phyloP scores from a whole-genome alignment of 1,284 basidiomycete genomes.

The Melampsora americana region DNA sequence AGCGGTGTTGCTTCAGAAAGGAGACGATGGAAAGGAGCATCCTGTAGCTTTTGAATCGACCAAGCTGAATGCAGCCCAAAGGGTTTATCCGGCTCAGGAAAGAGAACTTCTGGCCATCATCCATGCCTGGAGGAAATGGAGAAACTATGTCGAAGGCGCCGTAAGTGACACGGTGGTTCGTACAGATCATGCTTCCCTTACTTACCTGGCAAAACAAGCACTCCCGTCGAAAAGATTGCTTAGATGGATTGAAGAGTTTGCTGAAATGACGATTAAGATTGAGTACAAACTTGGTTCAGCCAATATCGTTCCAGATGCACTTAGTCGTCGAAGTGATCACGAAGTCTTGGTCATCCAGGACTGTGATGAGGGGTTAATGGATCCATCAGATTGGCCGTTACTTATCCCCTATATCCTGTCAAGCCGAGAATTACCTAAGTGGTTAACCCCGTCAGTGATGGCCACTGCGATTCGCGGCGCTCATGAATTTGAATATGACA shows the following conservation, averaged over 20 bases:
- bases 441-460: neutral
- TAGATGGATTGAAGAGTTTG: neutral
- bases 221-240: neutral
- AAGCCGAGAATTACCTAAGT: neutral
- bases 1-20: neutral
- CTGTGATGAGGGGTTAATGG: neutral
- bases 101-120: conserved; percentile 42
- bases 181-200: conserved; percentile 4
- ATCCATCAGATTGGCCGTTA: conserved; percentile 11
- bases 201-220: neutral
- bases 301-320: conserved; percentile 10
- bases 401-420: neutral
- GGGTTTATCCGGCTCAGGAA: conserved; percentile 10
- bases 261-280: conserved; percentile 45
- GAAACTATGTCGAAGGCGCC: neutral
- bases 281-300: conserved; percentile 38
- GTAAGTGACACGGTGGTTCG: neutral
- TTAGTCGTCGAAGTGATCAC: neutral
- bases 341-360: neutral
- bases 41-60: conserved; percentile 12
- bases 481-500: neutral
- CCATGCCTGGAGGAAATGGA: conserved; percentile 9
- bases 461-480: neutral
- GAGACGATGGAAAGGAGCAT: neutral
- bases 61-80: conserved; percentile 8